Evolutionary conservation across 2,329 filamentous ascomycete species (phyloP), one percentile per base, ranked within the genome.

Genomic region (Harringtonia aguacate): DNA sequence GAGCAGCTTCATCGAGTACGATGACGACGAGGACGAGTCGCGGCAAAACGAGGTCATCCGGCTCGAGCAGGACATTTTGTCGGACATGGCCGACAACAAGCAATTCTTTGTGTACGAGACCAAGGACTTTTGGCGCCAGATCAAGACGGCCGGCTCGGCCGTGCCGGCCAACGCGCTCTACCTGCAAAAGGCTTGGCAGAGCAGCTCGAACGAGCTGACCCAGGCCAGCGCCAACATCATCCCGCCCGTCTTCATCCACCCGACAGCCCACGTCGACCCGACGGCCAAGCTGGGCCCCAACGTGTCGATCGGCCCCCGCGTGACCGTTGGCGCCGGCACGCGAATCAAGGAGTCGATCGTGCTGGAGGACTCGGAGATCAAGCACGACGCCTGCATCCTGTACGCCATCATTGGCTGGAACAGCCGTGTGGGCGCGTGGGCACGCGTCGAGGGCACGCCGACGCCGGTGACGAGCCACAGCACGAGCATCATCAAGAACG

Each of bases 101-200:
- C 86, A 92, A 64, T 98, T 98, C 72, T 97, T 88, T 66, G 92
- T 97, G 28, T 85, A 95, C 63, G 92, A 98, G 71, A 97, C 90
- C 53, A 94, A 94, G 70, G 92, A 97, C 64, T 98, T 98, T 66
- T 98, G 92, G 92, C 87, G 92, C 56, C 92, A 98, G 73, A 97
- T 98, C 77, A 98, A 98, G 77, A 95, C 92, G 2, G 92, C 92
- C 48, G 92, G 92, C 48, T 97, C 90, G 7, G 92, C 92, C 40
- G 88, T 98, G 24, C 92, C 92, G 15, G 92, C 92, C 50, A 97
- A 97, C 59, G 92, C 92, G 14, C 77, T 98, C 29, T 98, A 98
- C 67, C 79, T 98, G 44, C 87, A 94, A 62, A 87, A 95, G 70
- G 90, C 92, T 18, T 84, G 84, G 71, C 90, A 97, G 66, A 76